A percentile compares a stretch with the other conserved stretches of the same genome.
These are phyloP conservation scores for Phytopythium vexans DNA, from an alignment of 352 stramenopile species.

Conservation along the genomic window DNA sequence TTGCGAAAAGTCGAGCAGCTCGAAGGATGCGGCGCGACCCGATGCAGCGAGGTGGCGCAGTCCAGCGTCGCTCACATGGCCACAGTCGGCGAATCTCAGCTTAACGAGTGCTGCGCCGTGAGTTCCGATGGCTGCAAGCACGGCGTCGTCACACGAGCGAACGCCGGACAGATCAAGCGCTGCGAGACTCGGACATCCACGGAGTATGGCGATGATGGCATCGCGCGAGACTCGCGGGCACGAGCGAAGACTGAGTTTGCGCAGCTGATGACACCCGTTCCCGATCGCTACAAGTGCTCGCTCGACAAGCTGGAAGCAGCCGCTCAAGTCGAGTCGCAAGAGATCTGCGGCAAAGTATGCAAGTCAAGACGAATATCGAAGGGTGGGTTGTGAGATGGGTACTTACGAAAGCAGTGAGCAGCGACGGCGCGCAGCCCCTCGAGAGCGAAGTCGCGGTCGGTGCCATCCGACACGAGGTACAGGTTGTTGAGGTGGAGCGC, in stretches of 20 bases:
- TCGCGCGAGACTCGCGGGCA: slow-evolving; percentile 80
- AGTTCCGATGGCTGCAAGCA: slow-evolving; percentile 42
- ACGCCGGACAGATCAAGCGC: slow-evolving; percentile 59
- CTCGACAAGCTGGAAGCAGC: slow-evolving; percentile 85
- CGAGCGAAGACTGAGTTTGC: slow-evolving; percentile 69
- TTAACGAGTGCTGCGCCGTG: slow-evolving; percentile 33
- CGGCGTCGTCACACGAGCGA: slow-evolving; percentile 54
- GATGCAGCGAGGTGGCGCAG: slow-evolving; percentile 37
- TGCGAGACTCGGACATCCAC: slow-evolving; percentile 40
- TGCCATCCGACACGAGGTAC: slow-evolving; percentile 92
- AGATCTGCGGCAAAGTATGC: slow-evolving; percentile 20
- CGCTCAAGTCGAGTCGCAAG: slow-evolving; percentile 48
- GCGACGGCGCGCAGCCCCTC: slow-evolving; percentile 90
- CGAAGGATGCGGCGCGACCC: slow-evolving; percentile 49
- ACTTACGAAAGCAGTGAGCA: slow-evolving; percentile 37
- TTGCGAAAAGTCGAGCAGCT: slow-evolving; percentile 56
- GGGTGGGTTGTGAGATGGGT: not conserved
- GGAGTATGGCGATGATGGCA: slow-evolving; percentile 60
- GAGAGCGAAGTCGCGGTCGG: slow-evolving; percentile 88
- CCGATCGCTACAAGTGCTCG: slow-evolving; percentile 79
- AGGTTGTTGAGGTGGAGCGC: slow-evolving; percentile 75
- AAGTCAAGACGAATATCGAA: not conserved
- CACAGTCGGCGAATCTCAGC: slow-evolving; percentile 59
- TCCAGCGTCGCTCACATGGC: slow-evolving; percentile 55
- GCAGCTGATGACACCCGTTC: slow-evolving; percentile 42